Percentiles rank a stretch among this genome's conserved stretches.
phyloP scores from a whole-genome alignment of 805 yeast genomes.

The Kluyveromyces dobzhanskii region DNA sequence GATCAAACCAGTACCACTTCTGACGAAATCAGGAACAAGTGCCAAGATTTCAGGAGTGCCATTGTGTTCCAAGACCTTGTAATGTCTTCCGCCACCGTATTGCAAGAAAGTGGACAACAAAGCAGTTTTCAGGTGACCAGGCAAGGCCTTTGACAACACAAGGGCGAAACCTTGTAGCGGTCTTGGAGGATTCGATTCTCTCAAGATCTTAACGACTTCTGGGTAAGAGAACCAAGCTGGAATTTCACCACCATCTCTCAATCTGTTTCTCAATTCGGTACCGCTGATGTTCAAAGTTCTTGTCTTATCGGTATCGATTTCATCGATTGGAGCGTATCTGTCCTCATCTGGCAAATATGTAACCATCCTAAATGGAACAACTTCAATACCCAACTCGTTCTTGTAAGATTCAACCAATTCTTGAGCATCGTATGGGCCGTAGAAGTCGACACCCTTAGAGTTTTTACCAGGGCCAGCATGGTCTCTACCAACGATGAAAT shows the following conservation, averaged over 20 bases:
- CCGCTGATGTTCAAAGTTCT: slow-evolving; percentile 90
- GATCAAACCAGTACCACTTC: slow-evolving; percentile 90
- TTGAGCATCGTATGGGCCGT: slow-evolving; percentile 97
- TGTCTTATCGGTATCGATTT: slow-evolving; percentile 61
- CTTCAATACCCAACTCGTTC: slow-evolving; percentile 76
- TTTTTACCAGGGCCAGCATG: slow-evolving; percentile 94
- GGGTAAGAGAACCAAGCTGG: slow-evolving; percentile 98
- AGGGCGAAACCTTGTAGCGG: slow-evolving; percentile 81
- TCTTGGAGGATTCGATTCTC: slow-evolving; percentile 92
- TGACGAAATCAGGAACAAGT: slow-evolving; percentile 30
- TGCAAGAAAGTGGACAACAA: slow-evolving; percentile 86
- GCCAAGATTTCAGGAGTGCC: slow-evolving; percentile 68
- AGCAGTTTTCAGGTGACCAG: slow-evolving; percentile 68
- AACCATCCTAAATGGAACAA: slow-evolving; percentile 95
- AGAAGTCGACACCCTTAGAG: slow-evolving; percentile 87
- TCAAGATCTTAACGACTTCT: slow-evolving; percentile 83
- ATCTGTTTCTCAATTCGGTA: slow-evolving; percentile 83
- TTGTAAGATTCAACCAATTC: slow-evolving; percentile 68
- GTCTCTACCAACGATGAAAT: slow-evolving; percentile 95
- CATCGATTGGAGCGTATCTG: slow-evolving; percentile 91
- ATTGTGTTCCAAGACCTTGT: slow-evolving; percentile 45
- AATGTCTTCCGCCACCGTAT: slow-evolving; percentile 72
- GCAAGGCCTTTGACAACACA: slow-evolving; percentile 51
- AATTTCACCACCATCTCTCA: slow-evolving; percentile 77
- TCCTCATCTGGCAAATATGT: slow-evolving; percentile 93